Conservation (phyloP, 176 grass and related monocot species). For the Carex myosuroides region DNA sequence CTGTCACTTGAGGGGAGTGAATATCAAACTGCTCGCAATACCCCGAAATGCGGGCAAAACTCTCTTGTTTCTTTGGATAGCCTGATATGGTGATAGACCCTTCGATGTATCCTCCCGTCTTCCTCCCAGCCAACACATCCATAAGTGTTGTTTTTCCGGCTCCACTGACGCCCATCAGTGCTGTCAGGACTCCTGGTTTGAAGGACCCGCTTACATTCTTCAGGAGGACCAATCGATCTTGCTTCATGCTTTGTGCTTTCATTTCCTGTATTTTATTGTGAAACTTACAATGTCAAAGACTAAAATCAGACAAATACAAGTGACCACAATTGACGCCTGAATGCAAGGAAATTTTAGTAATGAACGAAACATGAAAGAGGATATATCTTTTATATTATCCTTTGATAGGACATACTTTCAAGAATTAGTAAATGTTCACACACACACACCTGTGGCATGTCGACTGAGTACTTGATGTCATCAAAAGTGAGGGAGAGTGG, state of each 20-base stretch:
- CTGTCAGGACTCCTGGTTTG: slow-evolving; percentile 84
- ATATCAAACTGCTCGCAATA: slow-evolving; percentile 94
- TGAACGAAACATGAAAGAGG: not conserved
- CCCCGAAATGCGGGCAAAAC: slow-evolving; percentile 85
- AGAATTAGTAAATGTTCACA: not conserved
- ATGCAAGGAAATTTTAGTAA: not conserved
- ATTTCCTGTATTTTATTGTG: slow-evolving; percentile 57
- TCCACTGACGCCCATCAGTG: slow-evolving; percentile 92
- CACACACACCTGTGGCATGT: slow-evolving; percentile 80
- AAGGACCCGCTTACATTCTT: slow-evolving; percentile 87
- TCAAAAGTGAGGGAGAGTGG: slow-evolving; percentile 81
- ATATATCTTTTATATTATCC: not conserved
- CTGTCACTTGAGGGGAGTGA: slow-evolving; percentile 83
- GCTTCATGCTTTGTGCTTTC: slow-evolving; percentile 59
- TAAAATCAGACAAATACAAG: not conserved
- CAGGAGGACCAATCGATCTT: slow-evolving; percentile 64
- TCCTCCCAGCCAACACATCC: slow-evolving; percentile 96
- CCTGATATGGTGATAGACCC: slow-evolving; percentile 79
- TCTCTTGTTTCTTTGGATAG: slow-evolving; percentile 85
- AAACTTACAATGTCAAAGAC: slow-evolving; percentile 13
- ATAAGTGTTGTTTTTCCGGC: slow-evolving; percentile 92
- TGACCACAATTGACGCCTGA: not conserved
- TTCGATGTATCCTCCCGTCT: slow-evolving; percentile 76
- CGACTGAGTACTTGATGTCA: slow-evolving; percentile 71
- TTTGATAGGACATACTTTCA: not conserved